These are phyloP conservation scores for Diplotaxis tenuifolia DNA, from an alignment of 345 rosid genomes.

Conservation along the genomic window DNA sequence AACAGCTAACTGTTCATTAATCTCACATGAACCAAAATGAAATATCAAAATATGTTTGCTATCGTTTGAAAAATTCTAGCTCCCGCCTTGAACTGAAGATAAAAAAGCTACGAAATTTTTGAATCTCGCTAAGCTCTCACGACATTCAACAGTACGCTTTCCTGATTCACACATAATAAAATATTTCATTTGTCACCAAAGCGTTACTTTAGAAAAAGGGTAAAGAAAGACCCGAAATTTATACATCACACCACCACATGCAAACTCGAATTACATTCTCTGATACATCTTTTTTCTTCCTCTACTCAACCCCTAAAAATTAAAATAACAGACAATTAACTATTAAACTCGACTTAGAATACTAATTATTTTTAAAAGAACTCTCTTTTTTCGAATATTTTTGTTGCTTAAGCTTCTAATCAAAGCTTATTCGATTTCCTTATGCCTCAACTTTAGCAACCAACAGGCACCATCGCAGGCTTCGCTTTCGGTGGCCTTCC, in stretches of 20 bases:
- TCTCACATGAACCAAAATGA: neutral
- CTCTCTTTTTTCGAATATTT: neutral
- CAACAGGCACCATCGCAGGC: constrained; percentile 65
- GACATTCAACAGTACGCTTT: neutral
- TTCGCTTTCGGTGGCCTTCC: constrained; percentile 87
- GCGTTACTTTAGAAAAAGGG: neutral
- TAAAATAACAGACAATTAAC: neutral
- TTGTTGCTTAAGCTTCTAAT: neutral
- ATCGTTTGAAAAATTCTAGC: constrained; percentile 6
- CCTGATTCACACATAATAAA: neutral
- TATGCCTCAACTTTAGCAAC: constrained; percentile 38
- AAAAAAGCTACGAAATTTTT: neutral
- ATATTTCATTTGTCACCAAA: neutral
- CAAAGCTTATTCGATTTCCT: neutral
- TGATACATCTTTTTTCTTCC: neutral
- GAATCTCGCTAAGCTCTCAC: neutral
- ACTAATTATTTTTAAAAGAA: neutral
- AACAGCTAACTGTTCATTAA: neutral
- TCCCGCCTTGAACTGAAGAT: constrained; percentile 3
- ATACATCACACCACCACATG: constrained; percentile 7
- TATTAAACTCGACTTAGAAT: neutral
- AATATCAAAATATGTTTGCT: neutral
- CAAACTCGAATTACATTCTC: constrained; percentile 4
- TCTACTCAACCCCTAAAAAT: neutral
- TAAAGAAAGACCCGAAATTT: neutral